Evolutionary conservation across 73 alveolate species (phyloP).

Genomic region (Stentor coeruleus): DNA sequence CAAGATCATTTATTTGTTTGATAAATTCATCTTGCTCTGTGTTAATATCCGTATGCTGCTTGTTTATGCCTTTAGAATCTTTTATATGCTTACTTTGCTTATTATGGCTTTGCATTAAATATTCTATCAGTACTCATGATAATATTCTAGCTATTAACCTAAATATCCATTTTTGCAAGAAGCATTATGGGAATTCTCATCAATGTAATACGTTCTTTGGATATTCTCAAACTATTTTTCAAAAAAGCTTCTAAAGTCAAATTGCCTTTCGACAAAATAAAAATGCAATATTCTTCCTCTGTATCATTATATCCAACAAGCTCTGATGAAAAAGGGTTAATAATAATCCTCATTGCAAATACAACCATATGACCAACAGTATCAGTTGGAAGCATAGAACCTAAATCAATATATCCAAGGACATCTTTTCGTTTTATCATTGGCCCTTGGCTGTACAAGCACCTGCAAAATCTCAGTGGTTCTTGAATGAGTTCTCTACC

Average conservation of each 20-base stretch:
- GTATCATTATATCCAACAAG: background rate
- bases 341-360: background rate
- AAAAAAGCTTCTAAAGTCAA: background rate
- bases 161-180: background rate
- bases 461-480: conserved; percentile 10
- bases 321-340: background rate
- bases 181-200: background rate
- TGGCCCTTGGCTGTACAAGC: background rate
- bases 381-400: conserved; percentile 8
- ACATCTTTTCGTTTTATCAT: background rate
- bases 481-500: background rate
- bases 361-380: background rate
- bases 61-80: background rate
- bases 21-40: background rate
- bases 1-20: background rate
- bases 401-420: background rate
- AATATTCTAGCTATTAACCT: too few relatives aligned
- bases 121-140: too few relatives aligned
- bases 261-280: background rate
- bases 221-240: background rate
- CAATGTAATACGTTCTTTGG: background rate
- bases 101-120: too few relatives aligned
- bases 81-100: too few relatives aligned
- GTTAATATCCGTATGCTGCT: background rate
- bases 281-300: background rate